Base-by-base conservation (phyloP, 2,329 filamentous ascomycete genomes). In the Kalmusia sp. region DNA sequence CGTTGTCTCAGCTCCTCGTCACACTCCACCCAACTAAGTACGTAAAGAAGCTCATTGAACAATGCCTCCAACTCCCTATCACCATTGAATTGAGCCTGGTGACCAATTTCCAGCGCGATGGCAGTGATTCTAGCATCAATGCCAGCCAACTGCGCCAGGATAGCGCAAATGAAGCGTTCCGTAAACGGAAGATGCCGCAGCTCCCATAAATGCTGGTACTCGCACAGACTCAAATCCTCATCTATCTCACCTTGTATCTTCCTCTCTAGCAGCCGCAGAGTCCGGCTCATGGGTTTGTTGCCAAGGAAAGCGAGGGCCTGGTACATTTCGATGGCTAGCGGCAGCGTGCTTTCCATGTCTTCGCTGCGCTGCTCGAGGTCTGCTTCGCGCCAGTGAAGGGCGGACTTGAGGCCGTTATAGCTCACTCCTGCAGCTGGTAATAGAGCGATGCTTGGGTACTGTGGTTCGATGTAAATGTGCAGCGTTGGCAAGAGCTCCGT, bases 401-500 rank as follows among this genome's bases (percentile, higher is more conserved):
- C 56, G 25, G 28, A 30, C 25, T n/a, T 8, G 3, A 60, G 22
- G 31, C 58, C 57, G 9, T 34, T 24, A 46, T 51, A 33, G 45
- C 51, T 58, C n/a, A 58, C 38, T 31, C 44, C 30, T 11, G 31
- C 49, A 11, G 40, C 41, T 6, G 57, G 57, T 15, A 61, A 52
- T 8, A 58, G 30, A n/a, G 49, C 44, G 8, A 54, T 31, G 22
- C 3, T 9, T 4, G 61, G 55, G 27, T 46, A 22, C 2, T 33
- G 35, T 19, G 54, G 61, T 6, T 49, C 38, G 35, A 53, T 46
- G 44, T 52, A 57, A 28, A 49, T 53, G 49, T 59, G 57, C 1
- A 59, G 28, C 8, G 49, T 52, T 24, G 51, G 45, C 21, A 58
- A 39, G n/a, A 58, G 41, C 11, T 30, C 27, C 12, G 22, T 19